Evolutionary conservation across 1,284 basidiomycete genomes (phyloP), one percentile per base, ranked within the genome.

Genomic region (Cutaneotrichosporon sp.): DNA sequence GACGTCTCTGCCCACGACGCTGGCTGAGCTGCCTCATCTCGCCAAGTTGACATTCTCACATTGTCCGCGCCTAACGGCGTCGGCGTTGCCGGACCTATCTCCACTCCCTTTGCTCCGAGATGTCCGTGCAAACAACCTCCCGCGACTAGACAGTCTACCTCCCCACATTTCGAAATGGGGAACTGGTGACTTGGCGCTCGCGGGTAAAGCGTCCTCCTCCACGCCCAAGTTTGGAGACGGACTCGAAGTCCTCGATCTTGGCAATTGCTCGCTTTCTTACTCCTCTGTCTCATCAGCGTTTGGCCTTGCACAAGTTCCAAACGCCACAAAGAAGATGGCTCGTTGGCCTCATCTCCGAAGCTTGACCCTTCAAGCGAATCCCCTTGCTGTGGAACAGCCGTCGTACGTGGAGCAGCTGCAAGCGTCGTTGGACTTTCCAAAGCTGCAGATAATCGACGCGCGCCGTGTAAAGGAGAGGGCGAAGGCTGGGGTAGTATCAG

Each of bases 1-100:
- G 10, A 46, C 54, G 1, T 45, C 60, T 4, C 57, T 69, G 8
- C 70, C 70, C 4, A 2, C 43, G 1, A 23, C 65, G 2, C 59
- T 73, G 8, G 54, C 61, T 0, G 17, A 34, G 0, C 55, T 68
- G 0, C 52, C 52, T 26, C 64, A 74, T 41, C 66, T 74, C 33
- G 58, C 69, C 41, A 74, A 74, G 53, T 54, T 74, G 51, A 69
- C 72, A 1, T 66, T 71, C 55, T 70, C 68, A 4, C 72, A 74
- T 54, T 74, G 70, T 46, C 67, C 72, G 9, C 57, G 58, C 14
- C 54, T 74, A 3, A 52, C 64, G 9, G 50, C 63, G 9, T n/a
- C 54, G 1, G 59, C 60, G 1, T 52, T 74, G 10, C 69, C 70
- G 5, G 65, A 72, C 51, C 56, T 75, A 33, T 56, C 71, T 21